Conservation (phyloP, 306 rosid species). For the Dalbergia oliveri region DNA sequence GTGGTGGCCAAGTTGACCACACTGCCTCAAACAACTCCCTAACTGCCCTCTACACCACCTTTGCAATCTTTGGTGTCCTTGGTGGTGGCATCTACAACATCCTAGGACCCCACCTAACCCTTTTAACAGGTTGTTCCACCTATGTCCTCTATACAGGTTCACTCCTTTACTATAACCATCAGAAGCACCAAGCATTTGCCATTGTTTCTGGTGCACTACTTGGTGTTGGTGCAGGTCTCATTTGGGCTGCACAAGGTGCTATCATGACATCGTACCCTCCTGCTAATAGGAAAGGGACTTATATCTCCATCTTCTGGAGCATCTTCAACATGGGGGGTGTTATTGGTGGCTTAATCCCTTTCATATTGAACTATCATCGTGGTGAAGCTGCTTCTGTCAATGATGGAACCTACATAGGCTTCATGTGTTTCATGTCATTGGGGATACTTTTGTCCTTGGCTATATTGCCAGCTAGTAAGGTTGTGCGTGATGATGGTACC, state of each 20-base stretch:
- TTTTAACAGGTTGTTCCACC: slow-evolving; percentile 71
- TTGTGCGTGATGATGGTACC: slow-evolving; percentile 69
- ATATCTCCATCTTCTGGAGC: slow-evolving; percentile 80
- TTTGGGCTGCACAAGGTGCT: slow-evolving; percentile 84
- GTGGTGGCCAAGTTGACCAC: slow-evolving; percentile 74
- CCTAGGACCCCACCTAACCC: slow-evolving; percentile 81
- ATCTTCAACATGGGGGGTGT: slow-evolving; percentile 91
- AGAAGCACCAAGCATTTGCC: slow-evolving; percentile 62
- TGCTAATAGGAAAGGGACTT: slow-evolving; percentile 68
- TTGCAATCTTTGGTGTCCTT: slow-evolving; percentile 71
- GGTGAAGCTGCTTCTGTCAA: slow-evolving; percentile 66
- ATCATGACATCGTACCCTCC: slow-evolving; percentile 91
- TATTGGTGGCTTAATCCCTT: slow-evolving; percentile 78
- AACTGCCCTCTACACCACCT: slow-evolving; percentile 76
- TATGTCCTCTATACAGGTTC: slow-evolving; percentile 74
- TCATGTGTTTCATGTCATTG: slow-evolving; percentile 73
- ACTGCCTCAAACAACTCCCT: slow-evolving; percentile 76
- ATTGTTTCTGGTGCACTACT: slow-evolving; percentile 67
- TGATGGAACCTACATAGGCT: slow-evolving; percentile 77
- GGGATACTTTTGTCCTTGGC: slow-evolving; percentile 63
- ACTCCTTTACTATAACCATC: slow-evolving; percentile 80
- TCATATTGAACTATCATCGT: slow-evolving; percentile 62
- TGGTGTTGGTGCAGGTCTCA: slow-evolving; percentile 78
- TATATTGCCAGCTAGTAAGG: slow-evolving; percentile 63
- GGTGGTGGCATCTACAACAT: slow-evolving; percentile 87